A percentile compares a stretch with the other conserved stretches of the same genome.
Conservation (phyloP, 257 asterid genomes). For the Eustoma russellianum region DNA sequence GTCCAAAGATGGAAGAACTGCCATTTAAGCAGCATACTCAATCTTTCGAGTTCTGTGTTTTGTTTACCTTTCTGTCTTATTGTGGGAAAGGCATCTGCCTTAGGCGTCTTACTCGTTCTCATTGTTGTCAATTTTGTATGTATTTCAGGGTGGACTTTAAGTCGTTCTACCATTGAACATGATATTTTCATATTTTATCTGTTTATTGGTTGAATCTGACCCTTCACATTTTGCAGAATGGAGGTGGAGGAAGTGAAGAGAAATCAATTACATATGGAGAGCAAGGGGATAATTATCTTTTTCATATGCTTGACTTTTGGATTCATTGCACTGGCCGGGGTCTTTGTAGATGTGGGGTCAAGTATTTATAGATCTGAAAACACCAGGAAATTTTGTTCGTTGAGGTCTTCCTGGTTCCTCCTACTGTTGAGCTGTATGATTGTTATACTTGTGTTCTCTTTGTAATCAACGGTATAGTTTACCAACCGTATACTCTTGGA, state of each 20-base stretch:
- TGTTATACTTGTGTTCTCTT: slow-evolving; percentile 38
- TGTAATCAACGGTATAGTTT: slow-evolving; percentile 17
- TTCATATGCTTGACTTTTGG: slow-evolving; percentile 51
- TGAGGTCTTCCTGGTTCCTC: slow-evolving; percentile 64
- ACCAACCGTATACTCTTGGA: too few relatives aligned
- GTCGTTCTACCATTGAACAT: too few relatives aligned
- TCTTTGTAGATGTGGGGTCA: slow-evolving; percentile 32
- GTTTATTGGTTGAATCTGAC: background rate
- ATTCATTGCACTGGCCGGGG: slow-evolving; percentile 34
- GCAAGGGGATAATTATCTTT: slow-evolving; percentile 64
- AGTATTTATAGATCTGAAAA: slow-evolving; percentile 27
- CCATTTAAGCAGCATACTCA: too few relatives aligned
- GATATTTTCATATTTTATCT: background rate
- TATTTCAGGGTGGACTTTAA: too few relatives aligned
- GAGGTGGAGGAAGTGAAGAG: slow-evolving; percentile 50
- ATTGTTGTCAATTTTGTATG: too few relatives aligned
- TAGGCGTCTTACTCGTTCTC: too few relatives aligned
- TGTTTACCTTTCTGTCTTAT: too few relatives aligned
- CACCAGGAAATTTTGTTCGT: slow-evolving; percentile 62
- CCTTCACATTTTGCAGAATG: slow-evolving; percentile 36
- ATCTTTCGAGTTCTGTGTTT: too few relatives aligned
- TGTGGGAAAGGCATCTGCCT: too few relatives aligned
- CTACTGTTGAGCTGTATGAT: slow-evolving; percentile 44
- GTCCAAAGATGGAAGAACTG: too few relatives aligned
- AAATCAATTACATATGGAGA: slow-evolving; percentile 72